Base-by-base conservation (phyloP, 164 flowering plant genomes). In the Sextonia rubra region DNA sequence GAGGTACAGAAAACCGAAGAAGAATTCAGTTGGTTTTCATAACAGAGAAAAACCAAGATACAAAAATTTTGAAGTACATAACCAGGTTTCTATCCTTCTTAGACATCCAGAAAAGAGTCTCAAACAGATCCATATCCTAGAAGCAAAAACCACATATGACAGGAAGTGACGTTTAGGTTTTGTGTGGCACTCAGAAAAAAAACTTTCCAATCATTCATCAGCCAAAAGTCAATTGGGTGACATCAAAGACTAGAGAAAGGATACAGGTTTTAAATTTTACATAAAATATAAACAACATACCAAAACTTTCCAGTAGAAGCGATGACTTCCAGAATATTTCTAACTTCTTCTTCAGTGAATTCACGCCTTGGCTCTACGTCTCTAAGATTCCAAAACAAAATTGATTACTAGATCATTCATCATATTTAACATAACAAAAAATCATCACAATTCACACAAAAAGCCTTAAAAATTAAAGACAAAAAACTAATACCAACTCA, bases 291-390 rank as follows among this genome's bases (percentile, higher is more conserved):
- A 32, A 73, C 55, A 29, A 27, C 77, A 68, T 86, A 92, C 97
- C 97, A 92, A 71, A 85, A 92, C 55, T 84, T 86, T 47, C 97
- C 97, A 47, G 92, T 90, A 69, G 91, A 81, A 70, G 94, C 91
- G 77, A 86, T 89, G 60, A 80, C 80, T 82, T 89, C 84, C 64
- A 92, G 77, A 25, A 83, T 73, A 60, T 80, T 71, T 77, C 69
- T 82, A 47, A 84, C 80, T 80, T 90, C 94, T 74, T 84, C 90
- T 64, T 82, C 93, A 67, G 81, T 30, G 62, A 82, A 66, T 44
- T 84, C 85, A 24, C 22, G 71, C 71, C 77, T 77, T 17, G 70
- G 49, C 72, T 86, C 84, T 23, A 26, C 27, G 7, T 64, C 67
- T 64, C 67, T 64, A 29, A 7, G 27, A 64, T 26, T 64, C 22